Base-by-base conservation (phyloP, 345 rosid species). In the Salix arbutifolia region DNA sequence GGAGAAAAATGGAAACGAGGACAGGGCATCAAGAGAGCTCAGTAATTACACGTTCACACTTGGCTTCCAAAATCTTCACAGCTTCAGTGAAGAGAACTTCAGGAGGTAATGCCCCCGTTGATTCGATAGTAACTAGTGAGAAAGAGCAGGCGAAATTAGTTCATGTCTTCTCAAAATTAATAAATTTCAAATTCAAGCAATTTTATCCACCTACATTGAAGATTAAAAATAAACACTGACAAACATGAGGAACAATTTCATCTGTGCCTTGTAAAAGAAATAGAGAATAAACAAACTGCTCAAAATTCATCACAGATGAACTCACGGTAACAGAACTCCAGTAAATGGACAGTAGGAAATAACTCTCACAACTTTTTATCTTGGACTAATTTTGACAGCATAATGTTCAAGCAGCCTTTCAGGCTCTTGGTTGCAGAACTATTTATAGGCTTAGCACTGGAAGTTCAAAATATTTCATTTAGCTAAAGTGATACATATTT, bases 71-170 rank as follows among this genome's bases (percentile, higher is more conserved):
- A 76, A 91, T 87, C 88, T 90, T 92, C 84, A 92, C 97, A 16
- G 99, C 97, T 85, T 94, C 97, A 0, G 94, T 90, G 73, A 92
- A 94, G 73, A 94, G 81, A 44, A 83, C 89, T 48, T 96, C 92
- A 5, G 99, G 98, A 74, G 92, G 90, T 79, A 90, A 83, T 72
- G 93, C 88, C 77, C 98, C 99, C 0, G 93, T 89, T 18, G 98
- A 96, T 87, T 96, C 98, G 21, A 96, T 89, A 0, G 86, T 93
- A 81, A 95, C 99, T 95, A 79, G 26, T 50, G 16, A 70, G n/a
- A 75, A n/a, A 52, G 37, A 70, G 48, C 18, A 74, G 17, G 33
- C 25, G n/a, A 44, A 62, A 73, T 79, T 11, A 67, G 74, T 62
- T 69, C 38, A 19, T 19, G 14, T 7, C 46, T 30, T 21, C 11